Base-by-base conservation (phyloP, 208 protist genomes). In the Sergeia podlipaevii region DNA sequence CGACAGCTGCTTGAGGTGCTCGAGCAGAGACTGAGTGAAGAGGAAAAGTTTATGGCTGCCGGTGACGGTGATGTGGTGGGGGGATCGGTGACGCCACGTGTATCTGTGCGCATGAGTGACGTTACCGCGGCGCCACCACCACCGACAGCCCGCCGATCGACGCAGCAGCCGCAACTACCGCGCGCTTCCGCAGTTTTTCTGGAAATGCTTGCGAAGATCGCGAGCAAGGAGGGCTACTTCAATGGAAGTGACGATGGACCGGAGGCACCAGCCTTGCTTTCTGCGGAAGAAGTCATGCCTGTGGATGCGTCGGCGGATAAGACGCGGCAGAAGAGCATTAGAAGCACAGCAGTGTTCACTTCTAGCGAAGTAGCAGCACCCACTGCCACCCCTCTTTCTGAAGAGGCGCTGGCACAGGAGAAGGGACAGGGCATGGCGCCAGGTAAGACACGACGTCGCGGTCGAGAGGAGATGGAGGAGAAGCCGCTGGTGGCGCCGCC, bases 141-240 rank as follows among this genome's bases (percentile, higher is more conserved):
- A 28, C n/a, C 17, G 60, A 60, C 34, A 13, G 47, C 24, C 3
- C 39, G 38, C 15, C 37, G 50, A n/a, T 47, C 52, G 6, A 58
- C 52, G 3, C 38, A 58, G 52, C 38, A 27, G 23, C 39, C 52
- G 5, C 57, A 54, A 15, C 57, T 70, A 11, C 70, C 70, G 26
- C 63, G 70, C 18, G 70, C 70, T 18, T 77, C 70, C 4, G 65
- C 70, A 0, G 64, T 60, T 32, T 72, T 77, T 30, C 49, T 77
- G n/a, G 50, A 24, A 5, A 68, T 77, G 70, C 59, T 77, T 30
- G 58, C 63, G 37, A 36, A 34, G 23, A 52, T 77, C 8, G 33
- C 64, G 34, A 29, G 46, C 5, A 51, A 56, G 18, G 61, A 69
- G 24, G 17, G 59, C 27, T 5, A n/a, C 11, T 21, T 42, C 1